Evolutionary conservation across 345 rosid genomes (phyloP), one percentile per base, ranked within the genome.

Genomic region (Salix koriyanagi): DNA sequence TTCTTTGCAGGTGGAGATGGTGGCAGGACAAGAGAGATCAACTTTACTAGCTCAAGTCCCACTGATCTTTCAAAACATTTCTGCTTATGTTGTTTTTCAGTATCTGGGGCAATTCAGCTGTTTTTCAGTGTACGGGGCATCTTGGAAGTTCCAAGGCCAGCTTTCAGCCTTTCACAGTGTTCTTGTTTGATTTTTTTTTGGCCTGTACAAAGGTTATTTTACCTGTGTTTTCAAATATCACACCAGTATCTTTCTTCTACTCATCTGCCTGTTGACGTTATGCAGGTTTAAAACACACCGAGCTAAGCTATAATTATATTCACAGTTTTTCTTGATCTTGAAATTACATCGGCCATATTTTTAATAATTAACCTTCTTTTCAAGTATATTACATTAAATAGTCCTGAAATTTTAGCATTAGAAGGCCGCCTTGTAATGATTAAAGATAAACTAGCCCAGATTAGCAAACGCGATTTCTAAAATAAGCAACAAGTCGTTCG

Each of bases 1-100:
- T 13, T 73, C 48, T 58, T 34, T 68, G 64, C 90, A 94, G 97
- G 94, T 92, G 93, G 86, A 92, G 93, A 79, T 87, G 96, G 96
- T 88, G 86, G 89, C 83, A 80, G 66, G 96, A 90, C 84, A 84
- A 68, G 72, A 87, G 85, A 83, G 91, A 87, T 4, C 83, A 79
- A 67, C 92, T 91, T 83, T 91, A 87, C 70, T 91, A 81, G 64
- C 28, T n/a, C 28, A 9, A 58, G 64, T 25, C 12, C 28, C 64
- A 11, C 1, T 58, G 64, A 58, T n/a, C 28, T 1, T 58, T 58
- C 8, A 2, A 21, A 76, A 39, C 21, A 42, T 44, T 39, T 18
- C 42, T 50, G 77, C 28, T 41, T 14, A 16, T 41, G 67, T 75
- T 61, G 5, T 21, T 41, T 41, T 10, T 66, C 28, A 73, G 76